phyloP scores from a whole-genome alignment of 2,329 filamentous ascomycete genomes.

The Neoscytalidium dimidiatum region DNA sequence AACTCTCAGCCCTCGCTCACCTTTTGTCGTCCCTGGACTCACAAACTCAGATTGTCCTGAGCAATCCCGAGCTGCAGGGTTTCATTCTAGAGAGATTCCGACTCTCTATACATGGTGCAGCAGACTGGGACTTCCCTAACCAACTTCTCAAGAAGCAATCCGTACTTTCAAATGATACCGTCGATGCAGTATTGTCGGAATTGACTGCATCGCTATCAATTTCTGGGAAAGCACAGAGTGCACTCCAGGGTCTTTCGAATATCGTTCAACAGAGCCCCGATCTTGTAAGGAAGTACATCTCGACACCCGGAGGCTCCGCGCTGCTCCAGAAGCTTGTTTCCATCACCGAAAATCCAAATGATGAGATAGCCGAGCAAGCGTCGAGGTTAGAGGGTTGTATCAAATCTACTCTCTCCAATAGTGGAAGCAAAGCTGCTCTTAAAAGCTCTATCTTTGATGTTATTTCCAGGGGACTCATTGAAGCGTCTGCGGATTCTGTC shows the following conservation, averaged over 20 bases:
- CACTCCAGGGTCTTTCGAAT: conserved; percentile 49
- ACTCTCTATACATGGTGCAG: conserved; percentile 32
- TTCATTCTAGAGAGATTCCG: conserved; percentile 35
- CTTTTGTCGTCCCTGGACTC: conserved; percentile 40
- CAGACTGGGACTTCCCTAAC: conserved; percentile 39
- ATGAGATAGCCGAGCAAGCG: conserved; percentile 51
- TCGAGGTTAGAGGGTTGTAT: conserved; percentile 39
- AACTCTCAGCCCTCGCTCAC: conserved; percentile 32
- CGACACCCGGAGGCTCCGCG: conserved; percentile 48
- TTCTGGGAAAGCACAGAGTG: conserved; percentile 33
- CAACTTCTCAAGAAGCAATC: conserved; percentile 37
- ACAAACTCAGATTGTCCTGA: conserved; percentile 37
- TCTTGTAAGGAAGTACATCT: conserved; percentile 46
- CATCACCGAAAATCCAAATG: conserved; percentile 55
- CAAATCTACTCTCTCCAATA: conserved; percentile 32
- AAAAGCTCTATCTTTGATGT: conserved; percentile 53
- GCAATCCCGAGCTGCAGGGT: conserved; percentile 37
- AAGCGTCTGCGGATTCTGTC: conserved; percentile 43
- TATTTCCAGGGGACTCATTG: conserved; percentile 53
- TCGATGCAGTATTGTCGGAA: conserved; percentile 39
- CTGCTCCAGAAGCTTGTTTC: conserved; percentile 55
- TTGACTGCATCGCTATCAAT: conserved; percentile 43
- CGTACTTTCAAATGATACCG: conserved; percentile 37
- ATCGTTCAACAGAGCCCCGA: conserved; percentile 43
- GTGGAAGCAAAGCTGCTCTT: conserved; percentile 40